Evolutionary conservation across 1,284 basidiomycete genomes (phyloP), one percentile per base, ranked within the genome.

Genomic region (Rhodotorula sp.): DNA sequence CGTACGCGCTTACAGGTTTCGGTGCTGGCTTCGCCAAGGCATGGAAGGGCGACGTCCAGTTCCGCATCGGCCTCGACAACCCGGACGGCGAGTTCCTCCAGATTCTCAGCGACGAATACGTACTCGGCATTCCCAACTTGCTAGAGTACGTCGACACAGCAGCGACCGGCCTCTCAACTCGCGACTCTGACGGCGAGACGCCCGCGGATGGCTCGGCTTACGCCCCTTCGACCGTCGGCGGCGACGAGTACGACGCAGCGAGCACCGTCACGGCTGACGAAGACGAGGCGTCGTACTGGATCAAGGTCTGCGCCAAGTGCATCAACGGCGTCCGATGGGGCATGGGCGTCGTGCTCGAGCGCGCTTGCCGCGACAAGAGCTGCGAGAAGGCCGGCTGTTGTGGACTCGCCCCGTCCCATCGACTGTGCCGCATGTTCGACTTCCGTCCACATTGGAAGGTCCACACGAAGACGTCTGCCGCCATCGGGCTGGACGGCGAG

Each of bases 291-390:
- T 48, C 46, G 47, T 70, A 75, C 11, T 78, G 77, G 60, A 74
- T 79, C 67, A 86, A 85, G 74, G 81, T 91, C 37, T 91, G 90
- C 71, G 92, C 92, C 15, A 90, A 91, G 76, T 86, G 97, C 73
- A 85, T 86, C 40, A 90, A 91, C 65, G 94, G 94, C 24, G 89
- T 95, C n/a, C 86, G 91, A 40, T 94, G 94, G 80, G 95, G 95
- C 13, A 85, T 95, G 37, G 92, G 94, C 2, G 87, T 92, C 77
- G 84, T 85, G 15, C 84, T 94, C 54, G 95, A 99, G 80, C 85
- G 92, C 57, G 86, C 93, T 0, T 99, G 95, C 80, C 86, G 86
- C 13, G 80, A 84, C n/a, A 86, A 80, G 60, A 80, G 86, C 54
- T 98, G 94, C 77, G 53, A 75, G 6, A 70, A 65, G 40, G 72